Evolutionary conservation across 805 yeast genomes (phyloP), one percentile per base, ranked within the genome.

Genomic region (Starmerella cellae): DNA sequence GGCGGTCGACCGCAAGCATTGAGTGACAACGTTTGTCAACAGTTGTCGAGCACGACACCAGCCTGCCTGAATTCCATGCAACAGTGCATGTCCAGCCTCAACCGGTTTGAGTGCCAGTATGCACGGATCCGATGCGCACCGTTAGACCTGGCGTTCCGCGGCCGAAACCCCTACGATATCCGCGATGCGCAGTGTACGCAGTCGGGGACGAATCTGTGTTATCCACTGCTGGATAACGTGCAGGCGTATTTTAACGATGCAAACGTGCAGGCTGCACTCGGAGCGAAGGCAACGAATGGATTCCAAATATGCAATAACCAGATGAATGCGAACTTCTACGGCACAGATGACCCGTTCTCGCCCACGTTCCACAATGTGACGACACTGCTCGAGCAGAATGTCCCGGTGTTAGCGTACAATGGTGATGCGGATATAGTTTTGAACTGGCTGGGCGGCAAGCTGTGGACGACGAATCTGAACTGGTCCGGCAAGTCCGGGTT

Each of bases 371-470:
- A 50, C 39, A 75, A 74, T 42, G 82, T 88, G 35, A 69, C 79
- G 20, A 75, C 75, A 37, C 63, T 85, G 48, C 70, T 88, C 55
- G 83, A 83, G 48, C 59, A 69, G 23, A 79, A 70, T 14, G 55
- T 84, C 35, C 94, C 95, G 3, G 88, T 84, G 23, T 71, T 88
- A 58, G 72, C 85, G 46, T 87, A 85, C 57, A 94, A 94, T 13
- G 97, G 97, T 58, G 96, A 87, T 66, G 87, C 85, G 65, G 97
- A 87, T 62, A 87, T 78, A 60, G 85, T 87, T 56, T 82, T 95
- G 65, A 87, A 87, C 69, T 87, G 96, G 95, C 71, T 87, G 57
- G 95, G 96, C 50, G 85, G 83, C 62, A 72, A 74, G 54, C 88
- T 79, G 9, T 87, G 95, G 95, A 70, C 88, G 28, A 26, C 35